These are phyloP conservation scores for Ophiostoma pallidulum DNA, from an alignment of 2,329 filamentous ascomycete genomes.

Conservation along the genomic window DNA sequence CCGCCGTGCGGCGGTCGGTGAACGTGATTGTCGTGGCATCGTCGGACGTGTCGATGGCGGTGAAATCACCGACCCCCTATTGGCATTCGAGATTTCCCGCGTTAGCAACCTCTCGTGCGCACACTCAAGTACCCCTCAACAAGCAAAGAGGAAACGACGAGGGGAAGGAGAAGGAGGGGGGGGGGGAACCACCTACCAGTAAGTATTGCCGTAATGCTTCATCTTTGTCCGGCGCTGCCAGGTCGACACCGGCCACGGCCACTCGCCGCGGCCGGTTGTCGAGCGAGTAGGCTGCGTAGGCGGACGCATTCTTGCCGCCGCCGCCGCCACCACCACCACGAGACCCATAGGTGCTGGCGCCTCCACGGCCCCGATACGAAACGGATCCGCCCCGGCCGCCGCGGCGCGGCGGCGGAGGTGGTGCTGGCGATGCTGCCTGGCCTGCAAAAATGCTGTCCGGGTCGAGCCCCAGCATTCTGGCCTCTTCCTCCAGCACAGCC, in stretches of 20 bases:
- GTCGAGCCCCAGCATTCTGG: conserved; percentile 58
- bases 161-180: no score
- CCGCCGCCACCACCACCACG: conserved; percentile 25
- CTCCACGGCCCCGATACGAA: conserved; percentile 25
- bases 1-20: conserved; percentile 60
- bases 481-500: conserved; percentile 64
- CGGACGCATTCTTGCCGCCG: conserved; percentile 40
- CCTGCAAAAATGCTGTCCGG: conserved; percentile 32
- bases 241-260: conserved; percentile 53
- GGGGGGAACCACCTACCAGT: conserved; percentile 51
- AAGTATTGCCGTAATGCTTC: conserved; percentile 64
- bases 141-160: no score
- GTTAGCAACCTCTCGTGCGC: no score
- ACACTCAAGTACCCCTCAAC: no score
- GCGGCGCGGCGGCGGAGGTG: conserved; percentile 18
- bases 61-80: conserved; percentile 54
- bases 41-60: conserved; percentile 42
- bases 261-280: conserved; percentile 68
- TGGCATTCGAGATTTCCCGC: no score
- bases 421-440: conserved; percentile 23
- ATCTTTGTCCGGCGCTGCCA: conserved; percentile 52
- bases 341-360: conserved; percentile 30
- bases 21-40: conserved; percentile 48
- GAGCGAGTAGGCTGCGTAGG: conserved; percentile 55
- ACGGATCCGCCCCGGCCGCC: conserved; percentile 28